phyloP scores from a whole-genome alignment of 805 yeast species.

The Kuraishia piskuri region DNA sequence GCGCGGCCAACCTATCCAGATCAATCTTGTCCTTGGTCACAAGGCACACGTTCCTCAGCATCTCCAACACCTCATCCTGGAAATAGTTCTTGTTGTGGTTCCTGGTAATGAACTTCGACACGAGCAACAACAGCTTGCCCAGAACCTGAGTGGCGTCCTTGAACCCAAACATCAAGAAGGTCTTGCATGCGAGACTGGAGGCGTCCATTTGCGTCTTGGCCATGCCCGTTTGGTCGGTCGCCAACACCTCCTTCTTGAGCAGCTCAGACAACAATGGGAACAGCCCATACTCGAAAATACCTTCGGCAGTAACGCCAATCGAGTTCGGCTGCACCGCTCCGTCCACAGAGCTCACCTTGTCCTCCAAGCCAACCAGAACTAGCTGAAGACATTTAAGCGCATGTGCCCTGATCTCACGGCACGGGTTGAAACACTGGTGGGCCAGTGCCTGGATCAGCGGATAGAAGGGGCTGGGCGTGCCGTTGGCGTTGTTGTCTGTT shows the following conservation, averaged over 20 bases:
- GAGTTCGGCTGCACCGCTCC: constrained; percentile 26
- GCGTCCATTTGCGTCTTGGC: constrained; percentile 58
- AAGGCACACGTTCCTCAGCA: constrained; percentile 22
- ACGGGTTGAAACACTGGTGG: constrained; percentile 85
- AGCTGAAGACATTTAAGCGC: constrained; percentile 57
- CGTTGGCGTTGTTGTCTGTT: constrained; percentile 8
- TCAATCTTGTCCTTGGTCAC: constrained; percentile 18
- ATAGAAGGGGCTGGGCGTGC: constrained; percentile 26
- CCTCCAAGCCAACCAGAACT: constrained; percentile 30
- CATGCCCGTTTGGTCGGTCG: constrained; percentile 57
- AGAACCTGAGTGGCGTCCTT: constrained; percentile 14
- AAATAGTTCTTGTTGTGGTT: constrained; percentile 14
- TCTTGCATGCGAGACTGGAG: constrained; percentile 56
- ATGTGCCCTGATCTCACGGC: constrained; percentile 61
- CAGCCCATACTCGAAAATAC: constrained; percentile 65
- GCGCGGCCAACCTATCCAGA: constrained; percentile 12
- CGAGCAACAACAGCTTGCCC: constrained; percentile 17
- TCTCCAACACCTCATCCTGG: constrained; percentile 24
- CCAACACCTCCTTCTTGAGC: constrained; percentile 53
- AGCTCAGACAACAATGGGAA: constrained; percentile 65
- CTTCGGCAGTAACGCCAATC: constrained; percentile 32
- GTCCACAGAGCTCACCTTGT: constrained; percentile 24
- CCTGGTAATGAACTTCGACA: constrained; percentile 17
- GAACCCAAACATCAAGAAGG: constrained; percentile 22
- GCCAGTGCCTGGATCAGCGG: constrained; percentile 77